phyloP scores from a whole-genome alignment of 257 asterid genomes.

The Petrea volubilis region DNA sequence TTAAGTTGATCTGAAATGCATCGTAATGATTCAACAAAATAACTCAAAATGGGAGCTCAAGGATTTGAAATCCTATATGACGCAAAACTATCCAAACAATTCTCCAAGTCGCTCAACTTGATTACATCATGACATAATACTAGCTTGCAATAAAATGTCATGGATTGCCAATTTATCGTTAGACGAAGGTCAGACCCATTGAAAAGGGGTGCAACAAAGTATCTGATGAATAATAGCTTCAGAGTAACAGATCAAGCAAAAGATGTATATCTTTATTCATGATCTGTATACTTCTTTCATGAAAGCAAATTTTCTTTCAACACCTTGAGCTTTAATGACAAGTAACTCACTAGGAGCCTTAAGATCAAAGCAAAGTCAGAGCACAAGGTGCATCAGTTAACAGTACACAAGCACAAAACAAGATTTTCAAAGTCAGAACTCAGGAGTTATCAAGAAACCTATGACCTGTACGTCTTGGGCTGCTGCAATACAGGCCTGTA shows the following conservation, averaged over 20 bases:
- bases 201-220: conserved; percentile 13
- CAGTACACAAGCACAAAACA: not conserved
- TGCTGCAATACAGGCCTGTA: not conserved
- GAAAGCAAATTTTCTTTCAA: conserved; percentile 14
- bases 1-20: too few species aligned
- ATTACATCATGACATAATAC: too few species aligned
- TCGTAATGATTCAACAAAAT: too few species aligned
- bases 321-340: not conserved
- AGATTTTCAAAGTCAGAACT: not conserved
- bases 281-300: not conserved
- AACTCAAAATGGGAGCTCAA: too few species aligned
- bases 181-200: not conserved
- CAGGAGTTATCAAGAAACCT: not conserved
- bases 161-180: not conserved
- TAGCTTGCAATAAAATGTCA: not conserved
- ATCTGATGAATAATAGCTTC: conserved; percentile 12
- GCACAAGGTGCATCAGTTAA: conserved; percentile 2
- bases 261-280: not conserved
- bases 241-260: not conserved
- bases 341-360: conserved; percentile 13
- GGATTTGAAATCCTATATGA: too few species aligned
- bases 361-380: conserved; percentile 3
- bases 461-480: not conserved
- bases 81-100: too few species aligned
- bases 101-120: too few species aligned